Evolutionary conservation across 306 rosid genomes (phyloP), one percentile per base, ranked within the genome.

Genomic region (Canavalia gladiata): DNA sequence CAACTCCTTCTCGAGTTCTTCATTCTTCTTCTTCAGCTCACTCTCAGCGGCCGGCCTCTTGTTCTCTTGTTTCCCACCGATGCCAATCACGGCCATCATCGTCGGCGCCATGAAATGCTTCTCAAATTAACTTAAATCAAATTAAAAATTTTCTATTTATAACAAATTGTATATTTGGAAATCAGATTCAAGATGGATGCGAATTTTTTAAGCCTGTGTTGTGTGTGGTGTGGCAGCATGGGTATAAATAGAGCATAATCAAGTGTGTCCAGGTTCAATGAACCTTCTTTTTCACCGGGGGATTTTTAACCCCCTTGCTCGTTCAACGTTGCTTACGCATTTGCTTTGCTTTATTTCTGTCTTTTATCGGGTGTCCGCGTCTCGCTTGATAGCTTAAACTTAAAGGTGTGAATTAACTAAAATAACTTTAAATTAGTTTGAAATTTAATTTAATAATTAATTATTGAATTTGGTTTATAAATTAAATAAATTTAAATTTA

Each of bases 1-100:
- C 60, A 95, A 86, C 80, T 86, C 97, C 28, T 64, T 87, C 96
- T 93, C 99, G 54, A 95, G 76, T 75, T 87, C 91, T 64, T 87
- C 92, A 85, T 95, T 95, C 80, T 91, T 86, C 87, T 74, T 83
- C 82, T 71, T 83, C 71, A 94, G 77, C 50, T 72, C 72, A 5
- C 8, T 31, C 79, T 66, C 49, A 81, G 52, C 39, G 80, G 47
- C 13, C 83, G 62, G 41, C 4, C 45, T 63, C 34, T 52, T 80
- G 33, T 6, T 77, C 10, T 47, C n/a, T 0, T 75, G 72, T 43
- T 35, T 79, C 0, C 52, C 65, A 63, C 72, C 74, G 74, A 67
- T 70, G 7, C 88, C 87, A 31, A 66, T 71, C 35, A 11, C 84
- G 67, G 84, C 86, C 90, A 84, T 84, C 64, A 87, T 77, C 35